Percentiles rank a stretch among this genome's conserved stretches.
Conservation (phyloP, 2,329 filamentous ascomycete species). For the Cytospora chrysosperma region DNA sequence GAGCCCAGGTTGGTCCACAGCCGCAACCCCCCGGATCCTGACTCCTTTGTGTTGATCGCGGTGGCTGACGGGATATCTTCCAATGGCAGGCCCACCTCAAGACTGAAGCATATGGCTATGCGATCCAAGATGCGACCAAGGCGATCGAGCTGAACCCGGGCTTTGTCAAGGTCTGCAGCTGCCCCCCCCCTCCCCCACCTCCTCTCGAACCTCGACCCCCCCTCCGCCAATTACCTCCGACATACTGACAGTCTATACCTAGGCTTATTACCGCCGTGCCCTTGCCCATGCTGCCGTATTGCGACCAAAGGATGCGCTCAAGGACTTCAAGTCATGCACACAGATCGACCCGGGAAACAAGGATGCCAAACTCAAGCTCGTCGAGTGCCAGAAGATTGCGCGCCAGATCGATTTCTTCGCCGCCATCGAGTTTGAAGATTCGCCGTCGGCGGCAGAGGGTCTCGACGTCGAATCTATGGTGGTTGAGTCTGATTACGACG, state of each 20-base stretch:
- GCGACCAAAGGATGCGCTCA: conserved; percentile 80
- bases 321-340: conserved; percentile 89
- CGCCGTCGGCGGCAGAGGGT: conserved; percentile 87
- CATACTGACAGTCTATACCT: conserved; percentile 22
- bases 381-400: conserved; percentile 93
- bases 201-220: background rate
- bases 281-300: conserved; percentile 90
- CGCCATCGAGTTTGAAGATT: conserved; percentile 90
- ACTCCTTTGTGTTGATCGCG: conserved; percentile 36
- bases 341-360: conserved; percentile 85
- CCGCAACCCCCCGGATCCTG: conserved; percentile 23
- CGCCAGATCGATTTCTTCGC: conserved; percentile 90
- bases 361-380: conserved; percentile 84
- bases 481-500: conserved; percentile 84
- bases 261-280: conserved; percentile 94
- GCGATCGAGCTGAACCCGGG: conserved; percentile 85
- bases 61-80: conserved; percentile 42
- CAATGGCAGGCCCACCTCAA: conserved; percentile 79
- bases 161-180: conserved; percentile 75
- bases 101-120: conserved; percentile 91
- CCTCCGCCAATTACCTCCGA: background rate
- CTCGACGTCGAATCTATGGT: conserved; percentile 83
- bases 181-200: too few relatives aligned
- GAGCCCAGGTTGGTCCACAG: conserved; percentile 72
- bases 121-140: conserved; percentile 84